Conservation (phyloP, 2,329 filamentous ascomycete genomes). For the Pyrenophora seminiperda region DNA sequence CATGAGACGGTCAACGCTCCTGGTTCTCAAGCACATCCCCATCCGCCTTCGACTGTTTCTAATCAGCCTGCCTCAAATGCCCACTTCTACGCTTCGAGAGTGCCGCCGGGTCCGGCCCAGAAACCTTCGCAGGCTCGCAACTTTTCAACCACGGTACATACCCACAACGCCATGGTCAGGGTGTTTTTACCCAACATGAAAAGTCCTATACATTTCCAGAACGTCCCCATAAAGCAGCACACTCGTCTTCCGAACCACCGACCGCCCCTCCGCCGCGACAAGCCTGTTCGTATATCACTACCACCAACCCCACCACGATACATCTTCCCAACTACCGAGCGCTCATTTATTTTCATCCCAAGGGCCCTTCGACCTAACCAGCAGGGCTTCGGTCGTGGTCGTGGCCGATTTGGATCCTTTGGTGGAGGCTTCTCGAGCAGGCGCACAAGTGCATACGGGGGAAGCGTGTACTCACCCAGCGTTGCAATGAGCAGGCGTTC, state of each 20-base stretch:
- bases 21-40: slow-evolving; percentile 34
- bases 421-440: slow-evolving; percentile 69
- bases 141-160: slow-evolving; percentile 80
- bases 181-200: slow-evolving; percentile 80
- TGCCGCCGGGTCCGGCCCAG: slow-evolving; percentile 28
- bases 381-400: slow-evolving; percentile 69
- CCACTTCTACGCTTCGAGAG: slow-evolving; percentile 29
- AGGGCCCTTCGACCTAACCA: slow-evolving; percentile 91
- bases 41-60: slow-evolving; percentile 22
- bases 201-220: slow-evolving; percentile 71
- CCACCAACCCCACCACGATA: slow-evolving; percentile 80
- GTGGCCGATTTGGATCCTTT: slow-evolving; percentile 72
- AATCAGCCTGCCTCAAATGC: slow-evolving; percentile 25
- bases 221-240: slow-evolving; percentile 84
- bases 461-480: slow-evolving; percentile 84
- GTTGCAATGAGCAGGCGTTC: slow-evolving; percentile 87
- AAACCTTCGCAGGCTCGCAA: slow-evolving; percentile 45
- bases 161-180: slow-evolving; percentile 84
- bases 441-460: slow-evolving; percentile 80
- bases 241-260: slow-evolving; percentile 93
- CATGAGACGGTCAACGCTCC: slow-evolving; percentile 68
- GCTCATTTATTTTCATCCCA: slow-evolving; percentile 98
- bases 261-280: slow-evolving; percentile 90
- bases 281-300: slow-evolving; percentile 91
- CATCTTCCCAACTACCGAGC: slow-evolving; percentile 85